Conservation (phyloP, 2,329 filamentous ascomycete genomes). For the Aspergillus amoenus region DNA sequence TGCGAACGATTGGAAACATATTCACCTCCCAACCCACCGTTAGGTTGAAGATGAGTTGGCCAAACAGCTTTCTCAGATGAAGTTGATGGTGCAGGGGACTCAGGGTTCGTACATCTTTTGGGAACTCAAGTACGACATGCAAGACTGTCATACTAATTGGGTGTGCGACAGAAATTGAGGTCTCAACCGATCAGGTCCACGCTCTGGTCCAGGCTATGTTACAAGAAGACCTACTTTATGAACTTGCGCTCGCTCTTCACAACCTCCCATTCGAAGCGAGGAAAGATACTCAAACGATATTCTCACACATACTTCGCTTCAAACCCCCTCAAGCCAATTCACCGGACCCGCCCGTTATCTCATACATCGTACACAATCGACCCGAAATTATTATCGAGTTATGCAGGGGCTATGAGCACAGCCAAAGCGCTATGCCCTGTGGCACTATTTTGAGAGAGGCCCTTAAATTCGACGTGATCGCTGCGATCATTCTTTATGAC, state of each 20-base stretch:
- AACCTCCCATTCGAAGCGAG: slow-evolving; percentile 91
- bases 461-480: slow-evolving; percentile 85
- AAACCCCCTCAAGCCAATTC: slow-evolving; percentile 66
- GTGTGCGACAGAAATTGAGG: slow-evolving; percentile 68
- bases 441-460: slow-evolving; percentile 87
- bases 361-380: slow-evolving; percentile 81
- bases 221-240: slow-evolving; percentile 82
- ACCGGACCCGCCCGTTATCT: slow-evolving; percentile 78
- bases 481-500: slow-evolving; percentile 89
- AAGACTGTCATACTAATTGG: slow-evolving; percentile 3
- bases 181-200: slow-evolving; percentile 82
- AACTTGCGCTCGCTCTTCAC: slow-evolving; percentile 78
- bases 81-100: slow-evolving; percentile 87
- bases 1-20: slow-evolving; percentile 15
- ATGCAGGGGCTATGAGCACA: slow-evolving; percentile 84
- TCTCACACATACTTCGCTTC: slow-evolving; percentile 92
- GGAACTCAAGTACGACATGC: background rate
- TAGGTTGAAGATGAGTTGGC: slow-evolving; percentile 83
- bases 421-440: slow-evolving; percentile 87
- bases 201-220: slow-evolving; percentile 82
- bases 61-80: slow-evolving; percentile 85
- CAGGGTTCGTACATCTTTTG: slow-evolving; percentile 60
- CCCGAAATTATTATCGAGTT: slow-evolving; percentile 85
- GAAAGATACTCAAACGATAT: slow-evolving; percentile 93
- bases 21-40: slow-evolving; percentile 21